phyloP scores from a whole-genome alignment of 1,139 yeast species.

The Pneumocystis murina region DNA sequence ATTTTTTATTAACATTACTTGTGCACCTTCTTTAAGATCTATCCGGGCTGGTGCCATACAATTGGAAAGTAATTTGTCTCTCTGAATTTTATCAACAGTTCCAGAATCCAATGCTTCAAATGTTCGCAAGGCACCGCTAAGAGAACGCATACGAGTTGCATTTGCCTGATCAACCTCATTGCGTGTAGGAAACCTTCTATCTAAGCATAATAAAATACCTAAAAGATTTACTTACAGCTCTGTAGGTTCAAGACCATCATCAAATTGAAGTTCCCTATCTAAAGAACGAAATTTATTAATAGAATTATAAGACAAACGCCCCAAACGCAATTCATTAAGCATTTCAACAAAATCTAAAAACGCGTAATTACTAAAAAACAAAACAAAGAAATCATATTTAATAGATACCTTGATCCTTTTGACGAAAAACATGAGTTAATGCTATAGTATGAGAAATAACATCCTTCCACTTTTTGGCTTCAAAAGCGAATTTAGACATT shows the following conservation, averaged over 20 bases:
- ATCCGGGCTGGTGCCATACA: constrained; percentile 57
- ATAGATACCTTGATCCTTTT: constrained; percentile 47
- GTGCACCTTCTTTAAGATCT: constrained; percentile 64
- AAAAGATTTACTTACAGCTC: constrained; percentile 30
- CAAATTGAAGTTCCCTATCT: constrained; percentile 39
- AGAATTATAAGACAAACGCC: constrained; percentile 44
- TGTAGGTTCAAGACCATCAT: constrained; percentile 71
- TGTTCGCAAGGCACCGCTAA: constrained; percentile 35
- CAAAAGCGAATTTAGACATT: constrained; percentile 52
- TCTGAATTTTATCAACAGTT: constrained; percentile 28
- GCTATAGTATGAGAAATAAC: constrained; percentile 53
- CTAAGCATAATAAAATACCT: not conserved
- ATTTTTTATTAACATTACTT: constrained; percentile 92
- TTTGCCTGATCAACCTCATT: constrained; percentile 75
- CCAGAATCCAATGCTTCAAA: constrained; percentile 57
- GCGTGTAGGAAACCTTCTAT: constrained; percentile 48
- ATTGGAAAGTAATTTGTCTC: constrained; percentile 33
- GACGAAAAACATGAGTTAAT: constrained; percentile 74
- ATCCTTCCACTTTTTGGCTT: constrained; percentile 55
- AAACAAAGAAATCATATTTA: constrained; percentile 13
- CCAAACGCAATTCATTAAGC: constrained; percentile 78
- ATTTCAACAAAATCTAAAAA: constrained; percentile 46
- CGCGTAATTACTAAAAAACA: not conserved
- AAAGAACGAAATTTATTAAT: constrained; percentile 40
- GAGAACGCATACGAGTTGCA: constrained; percentile 33